Evolutionary conservation across 805 yeast genomes (phyloP).

Genomic region (Grigorovia yakushimaensis): DNA sequence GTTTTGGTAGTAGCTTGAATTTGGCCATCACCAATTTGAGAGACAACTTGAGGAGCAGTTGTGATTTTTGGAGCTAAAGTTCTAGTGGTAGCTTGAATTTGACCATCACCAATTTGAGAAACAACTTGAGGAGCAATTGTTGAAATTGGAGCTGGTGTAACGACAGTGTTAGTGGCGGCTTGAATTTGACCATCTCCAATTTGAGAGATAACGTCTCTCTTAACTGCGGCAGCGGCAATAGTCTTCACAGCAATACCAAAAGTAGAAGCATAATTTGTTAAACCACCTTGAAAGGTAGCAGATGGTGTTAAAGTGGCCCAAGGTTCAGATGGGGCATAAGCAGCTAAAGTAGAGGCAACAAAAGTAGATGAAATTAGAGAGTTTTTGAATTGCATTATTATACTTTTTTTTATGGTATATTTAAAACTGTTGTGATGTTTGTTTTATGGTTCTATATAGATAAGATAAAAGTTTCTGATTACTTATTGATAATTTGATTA

Average conservation of each 20-base stretch:
- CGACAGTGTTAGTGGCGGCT: too few relatives aligned
- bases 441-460: too few relatives aligned
- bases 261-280: slow-evolving; percentile 27
- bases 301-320: slow-evolving; percentile 34
- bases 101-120: slow-evolving; percentile 40
- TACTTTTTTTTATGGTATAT: too few relatives aligned
- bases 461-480: too few relatives aligned
- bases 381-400: slow-evolving; percentile 14
- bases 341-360: slow-evolving; percentile 40
- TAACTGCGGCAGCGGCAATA: slow-evolving; percentile 25
- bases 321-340: slow-evolving; percentile 43
- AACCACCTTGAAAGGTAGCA: slow-evolving; percentile 28
- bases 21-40: slow-evolving; percentile 35
- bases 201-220: slow-evolving; percentile 33
- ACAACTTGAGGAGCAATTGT: slow-evolving; percentile 33
- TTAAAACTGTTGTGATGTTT: too few relatives aligned
- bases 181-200: too few relatives aligned
- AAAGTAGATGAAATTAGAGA: slow-evolving; percentile 30
- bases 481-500: too few relatives aligned
- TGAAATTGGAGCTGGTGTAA: slow-evolving; percentile 27
- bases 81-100: slow-evolving; percentile 31
- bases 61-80: slow-evolving; percentile 23
- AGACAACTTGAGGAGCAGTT: slow-evolving; percentile 23
- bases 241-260: slow-evolving; percentile 35
- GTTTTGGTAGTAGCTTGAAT: slow-evolving; percentile 26